Base-by-base conservation (phyloP, 2,329 filamentous ascomycete genomes). In the Fusarium tjaetaba region DNA sequence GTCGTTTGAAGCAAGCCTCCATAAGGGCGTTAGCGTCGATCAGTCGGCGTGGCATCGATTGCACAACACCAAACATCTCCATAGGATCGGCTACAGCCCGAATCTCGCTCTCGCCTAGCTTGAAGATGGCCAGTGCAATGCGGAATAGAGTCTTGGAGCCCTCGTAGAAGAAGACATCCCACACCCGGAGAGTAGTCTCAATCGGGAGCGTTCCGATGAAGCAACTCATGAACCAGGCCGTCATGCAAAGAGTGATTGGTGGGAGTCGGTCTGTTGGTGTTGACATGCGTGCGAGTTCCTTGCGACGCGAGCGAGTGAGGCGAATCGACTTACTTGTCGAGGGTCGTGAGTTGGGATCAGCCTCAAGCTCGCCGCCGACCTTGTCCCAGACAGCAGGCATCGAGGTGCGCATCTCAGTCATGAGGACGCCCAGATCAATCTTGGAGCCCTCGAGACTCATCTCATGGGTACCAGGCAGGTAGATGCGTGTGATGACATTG, bases 201-300 rank as follows among this genome's bases (percentile, higher is more conserved):
- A 97, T 95, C 4, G 96, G 96, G 24, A 98, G 85, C 1, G 94
- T 97, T 60, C 95, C 95, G 70, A 98, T 96, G 81, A 96, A 98
- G 77, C 96, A 93, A 55, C 94, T 97, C 96, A 98, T 98, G 82
- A 98, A 97, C 96, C 96, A 98, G 8, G 95, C 94, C 15, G 95
- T 97, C 82, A 96, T 94, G 76, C 95, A 97, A 10, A 98, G 88
- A 1, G 94, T 96, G 74, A 98, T 96, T 18, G 96, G 95, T 0
- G 96, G 96, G 16, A 98, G 88, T 9, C 93, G 88, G 56, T 84
- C 83, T 7, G 84, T 84, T 16, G 71, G 68, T 36, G 72, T 74
- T 42, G 85, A 82, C 51, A 84, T 83, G 48, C 78, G 81, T 46
- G 80, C 79, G 60, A 81, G 78, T 32, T 84, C 83, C 64, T 80